A percentile compares a stretch with the other conserved stretches of the same genome.
Evolutionary conservation across 2,329 filamentous ascomycete species (phyloP).

Genomic region (Microdochium paspali): DNA sequence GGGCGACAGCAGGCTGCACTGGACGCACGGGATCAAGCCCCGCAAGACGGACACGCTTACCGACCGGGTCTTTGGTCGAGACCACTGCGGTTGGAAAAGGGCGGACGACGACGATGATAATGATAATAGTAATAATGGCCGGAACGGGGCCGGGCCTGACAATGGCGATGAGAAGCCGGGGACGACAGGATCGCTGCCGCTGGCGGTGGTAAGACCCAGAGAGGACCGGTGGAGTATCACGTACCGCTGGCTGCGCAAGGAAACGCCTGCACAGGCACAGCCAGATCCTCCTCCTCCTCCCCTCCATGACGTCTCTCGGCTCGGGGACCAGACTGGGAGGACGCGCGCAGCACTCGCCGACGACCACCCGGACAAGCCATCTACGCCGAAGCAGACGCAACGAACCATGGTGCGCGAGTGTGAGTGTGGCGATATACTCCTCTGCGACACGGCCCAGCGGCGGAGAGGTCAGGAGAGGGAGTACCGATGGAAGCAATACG

Average conservation of each 20-base stretch:
- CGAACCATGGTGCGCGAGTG: constrained; percentile 25
- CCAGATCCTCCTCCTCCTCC: too few species aligned
- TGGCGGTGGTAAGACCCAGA: constrained; percentile 23
- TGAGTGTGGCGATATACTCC: constrained; percentile 36
- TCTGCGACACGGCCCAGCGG: constrained; percentile 42
- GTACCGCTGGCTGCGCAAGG: constrained; percentile 39
- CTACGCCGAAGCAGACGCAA: background rate
- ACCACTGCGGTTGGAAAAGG: background rate
- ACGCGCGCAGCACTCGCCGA: background rate
- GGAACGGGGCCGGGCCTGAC: too few species aligned
- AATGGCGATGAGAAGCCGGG: too few species aligned
- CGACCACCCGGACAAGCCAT: background rate
- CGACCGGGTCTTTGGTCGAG: too few species aligned
- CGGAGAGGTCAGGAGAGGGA: constrained; percentile 35
- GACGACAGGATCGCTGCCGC: too few species aligned
- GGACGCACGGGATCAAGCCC: constrained; percentile 45
- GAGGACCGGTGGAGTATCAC: constrained; percentile 44
- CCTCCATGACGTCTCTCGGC: too few species aligned
- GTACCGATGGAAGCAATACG: constrained; percentile 34
- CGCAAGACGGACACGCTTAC: constrained; percentile 38
- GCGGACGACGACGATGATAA: background rate
- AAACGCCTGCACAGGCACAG: background rate
- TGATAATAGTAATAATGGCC: too few species aligned
- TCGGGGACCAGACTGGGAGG: background rate
- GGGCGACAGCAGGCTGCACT: constrained; percentile 39